A percentile compares a stretch with the other conserved stretches of the same genome.
Evolutionary conservation across 73 alveolate genomes (phyloP).

Genomic region (Paramecium sonneborni): DNA sequence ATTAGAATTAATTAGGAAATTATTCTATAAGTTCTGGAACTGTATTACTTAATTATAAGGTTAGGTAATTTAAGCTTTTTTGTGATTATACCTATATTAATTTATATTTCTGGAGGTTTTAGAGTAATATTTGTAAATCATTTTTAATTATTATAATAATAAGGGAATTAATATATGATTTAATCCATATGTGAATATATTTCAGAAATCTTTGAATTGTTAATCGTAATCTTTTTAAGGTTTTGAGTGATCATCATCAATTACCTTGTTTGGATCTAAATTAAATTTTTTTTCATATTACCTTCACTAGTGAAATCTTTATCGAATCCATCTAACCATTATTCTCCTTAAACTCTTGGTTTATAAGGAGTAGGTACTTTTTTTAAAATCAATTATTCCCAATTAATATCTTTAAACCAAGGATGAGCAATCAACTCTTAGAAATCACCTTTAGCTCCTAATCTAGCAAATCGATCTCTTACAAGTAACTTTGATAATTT

Average conservation of each 20-base stretch:
- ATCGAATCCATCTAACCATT: slow-evolving; percentile 67
- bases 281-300: background rate
- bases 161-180: slow-evolving; percentile 11
- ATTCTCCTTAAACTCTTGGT: slow-evolving; percentile 63
- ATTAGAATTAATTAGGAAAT: background rate
- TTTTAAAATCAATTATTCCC: slow-evolving; percentile 87
- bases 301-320: slow-evolving; percentile 65
- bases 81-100: background rate
- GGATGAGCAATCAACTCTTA: slow-evolving; percentile 90
- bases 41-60: background rate
- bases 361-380: slow-evolving; percentile 88
- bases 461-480: slow-evolving; percentile 80
- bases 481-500: background rate
- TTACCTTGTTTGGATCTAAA: slow-evolving; percentile 2
- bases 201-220: slow-evolving; percentile 65
- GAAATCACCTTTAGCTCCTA: slow-evolving; percentile 93
- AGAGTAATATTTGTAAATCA: background rate
- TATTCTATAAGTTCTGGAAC: background rate
- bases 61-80: slow-evolving; percentile 39
- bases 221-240: slow-evolving; percentile 47
- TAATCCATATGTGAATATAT: background rate
- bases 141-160: background rate
- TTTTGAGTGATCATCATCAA: slow-evolving; percentile 50
- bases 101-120: background rate
- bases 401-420: slow-evolving; percentile 91